phyloP scores from a whole-genome alignment of 2,329 filamentous ascomycete genomes.

The Diatrype stigma region DNA sequence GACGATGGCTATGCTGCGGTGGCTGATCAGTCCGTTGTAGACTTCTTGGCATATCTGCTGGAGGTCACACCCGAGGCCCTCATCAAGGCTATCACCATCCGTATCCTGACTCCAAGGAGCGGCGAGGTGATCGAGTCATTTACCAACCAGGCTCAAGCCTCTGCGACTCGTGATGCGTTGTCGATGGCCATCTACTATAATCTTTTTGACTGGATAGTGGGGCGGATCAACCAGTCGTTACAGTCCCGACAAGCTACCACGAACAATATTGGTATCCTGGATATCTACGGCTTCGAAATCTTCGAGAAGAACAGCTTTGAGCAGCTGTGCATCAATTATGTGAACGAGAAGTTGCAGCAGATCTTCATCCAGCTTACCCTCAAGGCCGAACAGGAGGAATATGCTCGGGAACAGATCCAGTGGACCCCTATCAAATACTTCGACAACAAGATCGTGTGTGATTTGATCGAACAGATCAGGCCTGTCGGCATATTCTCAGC shows the following conservation, averaged over 20 bases:
- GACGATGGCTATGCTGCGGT: slow-evolving; percentile 86
- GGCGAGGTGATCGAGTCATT: slow-evolving; percentile 70
- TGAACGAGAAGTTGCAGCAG: slow-evolving; percentile 98
- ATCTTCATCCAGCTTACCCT: slow-evolving; percentile 98
- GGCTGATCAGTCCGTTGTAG: slow-evolving; percentile 82
- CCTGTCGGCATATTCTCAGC: slow-evolving; percentile 93
- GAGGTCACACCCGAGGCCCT: slow-evolving; percentile 80
- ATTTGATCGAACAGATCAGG: slow-evolving; percentile 86
- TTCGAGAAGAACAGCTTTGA: slow-evolving; percentile 99
- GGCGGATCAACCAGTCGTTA: slow-evolving; percentile 83
- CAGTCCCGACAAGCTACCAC: slow-evolving; percentile 69
- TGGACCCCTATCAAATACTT: slow-evolving; percentile 99
- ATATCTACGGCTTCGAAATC: slow-evolving; percentile 99
- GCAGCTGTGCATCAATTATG: slow-evolving; percentile 98
- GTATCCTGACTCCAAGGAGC: slow-evolving; percentile 69
- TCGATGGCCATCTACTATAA: slow-evolving; percentile 97
- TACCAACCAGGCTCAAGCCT: slow-evolving; percentile 81
- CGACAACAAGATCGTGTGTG: slow-evolving; percentile 98
- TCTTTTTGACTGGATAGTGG: slow-evolving; percentile 97
- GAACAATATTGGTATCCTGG: slow-evolving; percentile 92
- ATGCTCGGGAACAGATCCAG: slow-evolving; percentile 90
- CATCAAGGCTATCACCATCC: slow-evolving; percentile 82
- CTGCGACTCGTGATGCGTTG: slow-evolving; percentile 82
- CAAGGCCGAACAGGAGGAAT: slow-evolving; percentile 97
- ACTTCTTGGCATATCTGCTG: slow-evolving; percentile 90